A percentile compares a stretch with the other conserved stretches of the same genome.
These are phyloP conservation scores for Annona cherimola DNA, from an alignment of 164 flowering plant genomes.

Conservation along the genomic window DNA sequence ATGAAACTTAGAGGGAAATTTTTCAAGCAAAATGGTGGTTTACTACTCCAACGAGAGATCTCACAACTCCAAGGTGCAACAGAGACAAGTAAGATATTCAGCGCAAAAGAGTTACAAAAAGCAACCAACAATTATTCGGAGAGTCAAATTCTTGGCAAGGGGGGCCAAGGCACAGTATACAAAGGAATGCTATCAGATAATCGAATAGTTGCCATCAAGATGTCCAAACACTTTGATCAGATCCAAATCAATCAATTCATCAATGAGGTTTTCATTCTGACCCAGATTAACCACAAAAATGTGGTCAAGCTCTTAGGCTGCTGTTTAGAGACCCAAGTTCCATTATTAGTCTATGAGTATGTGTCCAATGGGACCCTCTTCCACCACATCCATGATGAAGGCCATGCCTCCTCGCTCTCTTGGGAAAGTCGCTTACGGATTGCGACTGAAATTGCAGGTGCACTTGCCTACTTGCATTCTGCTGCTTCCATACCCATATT, in stretches of 20 bases:
- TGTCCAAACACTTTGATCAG: slow-evolving; percentile 10
- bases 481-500: too few species aligned
- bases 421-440: too few species aligned
- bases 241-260: slow-evolving; percentile 17
- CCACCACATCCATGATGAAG: too few species aligned
- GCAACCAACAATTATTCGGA: slow-evolving; percentile 13
- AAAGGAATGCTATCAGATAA: slow-evolving; percentile 14
- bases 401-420: too few species aligned
- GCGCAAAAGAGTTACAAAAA: slow-evolving; percentile 10
- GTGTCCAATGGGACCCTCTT: too few species aligned
- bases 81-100: slow-evolving; percentile 3
- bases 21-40: too few species aligned
- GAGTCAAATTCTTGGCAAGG: slow-evolving; percentile 7
- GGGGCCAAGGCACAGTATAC: slow-evolving; percentile 16
- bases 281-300: too few species aligned
- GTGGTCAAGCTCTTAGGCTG: too few species aligned
- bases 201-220: slow-evolving; percentile 15
- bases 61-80: neutral
- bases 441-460: slow-evolving; percentile 12
- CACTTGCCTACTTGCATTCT: slow-evolving; percentile 15
- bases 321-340: too few species aligned
- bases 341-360: too few species aligned
- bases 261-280: slow-evolving; percentile 20
- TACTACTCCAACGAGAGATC: slow-evolving; percentile 4
- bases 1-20: too few species aligned